A percentile compares a stretch with the other conserved stretches of the same genome.
Evolutionary conservation across 2,329 filamentous ascomycete species (phyloP).

Genomic region (Neodidymelliopsis sp.): DNA sequence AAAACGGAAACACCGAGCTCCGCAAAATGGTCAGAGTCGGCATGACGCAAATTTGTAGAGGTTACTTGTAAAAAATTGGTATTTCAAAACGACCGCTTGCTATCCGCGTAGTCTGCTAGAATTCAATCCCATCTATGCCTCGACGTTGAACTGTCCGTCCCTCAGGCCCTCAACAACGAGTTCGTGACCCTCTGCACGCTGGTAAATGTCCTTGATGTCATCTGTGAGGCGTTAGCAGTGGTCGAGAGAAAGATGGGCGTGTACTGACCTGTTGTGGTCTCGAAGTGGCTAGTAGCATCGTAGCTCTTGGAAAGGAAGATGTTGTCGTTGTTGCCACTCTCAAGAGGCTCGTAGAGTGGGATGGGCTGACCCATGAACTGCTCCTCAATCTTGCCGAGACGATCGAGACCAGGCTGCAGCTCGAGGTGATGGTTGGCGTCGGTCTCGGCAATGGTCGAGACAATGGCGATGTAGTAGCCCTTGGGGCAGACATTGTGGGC

Average conservation of each 20-base stretch:
- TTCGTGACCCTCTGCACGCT: conserved; percentile 81
- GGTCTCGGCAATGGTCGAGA: conserved; percentile 95
- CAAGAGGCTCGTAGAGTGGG: conserved; percentile 89
- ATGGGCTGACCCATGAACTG: conserved; percentile 95
- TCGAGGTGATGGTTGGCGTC: conserved; percentile 94
- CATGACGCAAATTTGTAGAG: too few species aligned
- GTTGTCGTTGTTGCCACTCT: conserved; percentile 83
- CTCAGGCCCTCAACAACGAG: conserved; percentile 86
- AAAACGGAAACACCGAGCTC: conserved; percentile 16
- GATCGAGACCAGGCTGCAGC: conserved; percentile 88
- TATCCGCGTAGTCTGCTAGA: conserved; percentile 9
- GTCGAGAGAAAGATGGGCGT: too few species aligned
- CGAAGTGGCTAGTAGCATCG: conserved; percentile 96
- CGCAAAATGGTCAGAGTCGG: neutral
- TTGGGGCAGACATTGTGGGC: conserved; percentile 98
- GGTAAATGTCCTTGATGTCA: conserved; percentile 94
- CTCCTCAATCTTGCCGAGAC: conserved; percentile 93
- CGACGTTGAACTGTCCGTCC: conserved; percentile 75
- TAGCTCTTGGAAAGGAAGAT: conserved; percentile 99
- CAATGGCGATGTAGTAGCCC: conserved; percentile 98
- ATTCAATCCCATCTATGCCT: conserved; percentile 47
- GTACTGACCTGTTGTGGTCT: conserved; percentile 74
- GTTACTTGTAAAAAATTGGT: conserved; percentile 9
- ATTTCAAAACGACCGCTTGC: conserved; percentile 23
- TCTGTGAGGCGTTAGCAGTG: conserved; percentile 64